Conservation (phyloP, 2,329 filamentous ascomycete genomes). For the Arthrobotrys sinensis region DNA sequence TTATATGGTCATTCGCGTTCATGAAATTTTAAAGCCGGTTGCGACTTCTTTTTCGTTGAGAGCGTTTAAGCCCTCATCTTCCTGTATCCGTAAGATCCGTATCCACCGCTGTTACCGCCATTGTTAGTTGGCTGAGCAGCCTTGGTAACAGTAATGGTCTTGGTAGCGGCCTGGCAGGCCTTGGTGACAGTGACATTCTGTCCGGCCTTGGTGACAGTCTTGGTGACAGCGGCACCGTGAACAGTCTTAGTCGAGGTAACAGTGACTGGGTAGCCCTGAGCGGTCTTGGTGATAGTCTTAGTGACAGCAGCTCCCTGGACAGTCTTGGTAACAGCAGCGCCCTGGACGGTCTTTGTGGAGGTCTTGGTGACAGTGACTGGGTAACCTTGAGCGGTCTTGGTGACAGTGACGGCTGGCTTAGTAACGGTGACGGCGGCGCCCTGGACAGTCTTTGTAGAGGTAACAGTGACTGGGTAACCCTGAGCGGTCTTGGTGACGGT, state of each 20-base stretch:
- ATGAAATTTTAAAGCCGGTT: constrained; percentile 8
- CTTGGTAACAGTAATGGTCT: neutral
- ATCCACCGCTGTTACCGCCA: neutral
- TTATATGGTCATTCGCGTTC: constrained; percentile 34
- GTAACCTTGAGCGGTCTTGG: constrained; percentile 3
- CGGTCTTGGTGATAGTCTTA: constrained; percentile 13
- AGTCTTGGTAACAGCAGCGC: neutral
- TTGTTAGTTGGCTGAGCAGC: constrained; percentile 11
- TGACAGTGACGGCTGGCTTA: constrained; percentile 1
- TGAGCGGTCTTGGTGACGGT: constrained; percentile 16
- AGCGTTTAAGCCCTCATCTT: constrained; percentile 6
- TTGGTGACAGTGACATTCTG: constrained; percentile 6
- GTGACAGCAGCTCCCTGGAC: neutral
- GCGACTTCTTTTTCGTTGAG: constrained; percentile 6
- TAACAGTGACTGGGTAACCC: constrained; percentile 1
- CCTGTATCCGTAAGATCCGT: constrained; percentile 25
- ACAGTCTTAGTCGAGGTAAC: constrained; percentile 2
- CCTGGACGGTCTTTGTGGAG: constrained; percentile 6
- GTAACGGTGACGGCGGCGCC: neutral
- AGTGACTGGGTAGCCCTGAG: neutral
- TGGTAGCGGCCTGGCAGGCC: neutral
- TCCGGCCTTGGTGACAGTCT: constrained; percentile 7
- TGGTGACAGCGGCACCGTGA: neutral
- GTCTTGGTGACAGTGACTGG: constrained; percentile 13
- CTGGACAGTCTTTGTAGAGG: constrained; percentile 1